These are phyloP conservation scores for Glycine soja DNA, from an alignment of 306 rosid genomes.

Conservation along the genomic window DNA sequence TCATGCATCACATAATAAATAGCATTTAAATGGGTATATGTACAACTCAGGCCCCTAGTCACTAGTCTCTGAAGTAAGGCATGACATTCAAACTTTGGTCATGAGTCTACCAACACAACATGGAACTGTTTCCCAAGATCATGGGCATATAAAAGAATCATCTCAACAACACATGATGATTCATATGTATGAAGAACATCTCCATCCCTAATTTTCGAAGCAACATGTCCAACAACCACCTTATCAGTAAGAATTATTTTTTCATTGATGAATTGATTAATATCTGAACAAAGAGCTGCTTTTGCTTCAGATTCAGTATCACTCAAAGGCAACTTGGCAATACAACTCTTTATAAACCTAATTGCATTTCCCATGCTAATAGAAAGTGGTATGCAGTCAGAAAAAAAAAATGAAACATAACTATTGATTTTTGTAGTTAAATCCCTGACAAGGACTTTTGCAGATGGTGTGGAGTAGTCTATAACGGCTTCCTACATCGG, in stretches of 20 bases:
- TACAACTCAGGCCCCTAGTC: conserved; percentile 74
- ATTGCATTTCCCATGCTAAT: conserved; percentile 91
- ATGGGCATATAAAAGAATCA: conserved; percentile 73
- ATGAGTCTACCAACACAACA: conserved; percentile 86
- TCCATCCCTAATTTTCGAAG: conserved; percentile 74
- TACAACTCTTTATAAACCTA: conserved; percentile 69
- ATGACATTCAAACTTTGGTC: conserved; percentile 89
- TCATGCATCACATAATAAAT: conserved; percentile 86
- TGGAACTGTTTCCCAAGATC: conserved; percentile 80
- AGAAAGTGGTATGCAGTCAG: conserved; percentile 87
- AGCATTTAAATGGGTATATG: conserved; percentile 85
- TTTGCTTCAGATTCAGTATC: conserved; percentile 81
- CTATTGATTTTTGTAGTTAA: conserved; percentile 79
- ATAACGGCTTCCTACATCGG: conserved; percentile 80
- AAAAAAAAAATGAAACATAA: conserved; percentile 78
- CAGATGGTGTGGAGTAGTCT: conserved; percentile 79
- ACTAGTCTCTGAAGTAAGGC: conserved; percentile 70
- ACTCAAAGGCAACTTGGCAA: conserved; percentile 66
- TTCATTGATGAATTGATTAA: conserved; percentile 72
- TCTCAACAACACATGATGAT: conserved; percentile 75
- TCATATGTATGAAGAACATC: conserved; percentile 89
- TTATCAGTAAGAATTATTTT: conserved; percentile 82
- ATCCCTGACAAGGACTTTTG: conserved; percentile 72
- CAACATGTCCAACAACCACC: conserved; percentile 81
- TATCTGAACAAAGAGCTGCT: conserved; percentile 70